A percentile compares a stretch with the other conserved stretches of the same genome.
Conservation (phyloP, 2,329 filamentous ascomycete genomes). For the Mollisiaceae sp. region DNA sequence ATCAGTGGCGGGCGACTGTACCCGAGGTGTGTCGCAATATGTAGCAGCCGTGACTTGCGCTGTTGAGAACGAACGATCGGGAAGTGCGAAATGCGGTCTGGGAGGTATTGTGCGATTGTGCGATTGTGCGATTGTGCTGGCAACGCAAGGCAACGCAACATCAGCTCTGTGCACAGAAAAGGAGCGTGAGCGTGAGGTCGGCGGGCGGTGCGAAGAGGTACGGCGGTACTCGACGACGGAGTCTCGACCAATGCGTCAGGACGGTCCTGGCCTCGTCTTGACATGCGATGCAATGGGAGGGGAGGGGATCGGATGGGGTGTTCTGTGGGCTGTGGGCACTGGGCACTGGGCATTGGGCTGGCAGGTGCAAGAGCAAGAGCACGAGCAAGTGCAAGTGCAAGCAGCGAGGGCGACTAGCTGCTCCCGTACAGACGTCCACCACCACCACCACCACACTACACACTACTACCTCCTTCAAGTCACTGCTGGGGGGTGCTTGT, state of each 20-base stretch:
- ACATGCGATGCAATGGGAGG: neutral
- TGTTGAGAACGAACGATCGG: neutral
- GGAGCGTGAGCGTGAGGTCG: neutral
- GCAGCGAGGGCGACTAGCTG: neutral
- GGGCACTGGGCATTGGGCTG: too few species aligned
- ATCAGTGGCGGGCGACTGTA: conserved; percentile 7
- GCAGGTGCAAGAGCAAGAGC: neutral
- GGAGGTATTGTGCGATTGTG: neutral
- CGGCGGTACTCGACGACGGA: neutral
- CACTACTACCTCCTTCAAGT: neutral
- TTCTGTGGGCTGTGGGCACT: too few species aligned
- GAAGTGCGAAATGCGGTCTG: neutral
- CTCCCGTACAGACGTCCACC: neutral
- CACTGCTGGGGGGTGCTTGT: too few species aligned
- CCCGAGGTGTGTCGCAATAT: conserved; percentile 13
- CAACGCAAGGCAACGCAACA: neutral
- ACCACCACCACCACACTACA: too few species aligned
- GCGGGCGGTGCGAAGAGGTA: neutral
- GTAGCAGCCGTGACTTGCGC: neutral
- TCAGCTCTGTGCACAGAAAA: neutral
- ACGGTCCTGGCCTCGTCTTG: neutral
- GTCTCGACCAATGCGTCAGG: conserved; percentile 10
- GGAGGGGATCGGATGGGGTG: neutral
- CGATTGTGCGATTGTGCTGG: neutral
- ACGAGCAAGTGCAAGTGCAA: neutral